A percentile compares a stretch with the other conserved stretches of the same genome.
These are phyloP conservation scores for Penicillium salamii DNA, from an alignment of 495 filamentous ascomycete genomes.

Conservation along the genomic window DNA sequence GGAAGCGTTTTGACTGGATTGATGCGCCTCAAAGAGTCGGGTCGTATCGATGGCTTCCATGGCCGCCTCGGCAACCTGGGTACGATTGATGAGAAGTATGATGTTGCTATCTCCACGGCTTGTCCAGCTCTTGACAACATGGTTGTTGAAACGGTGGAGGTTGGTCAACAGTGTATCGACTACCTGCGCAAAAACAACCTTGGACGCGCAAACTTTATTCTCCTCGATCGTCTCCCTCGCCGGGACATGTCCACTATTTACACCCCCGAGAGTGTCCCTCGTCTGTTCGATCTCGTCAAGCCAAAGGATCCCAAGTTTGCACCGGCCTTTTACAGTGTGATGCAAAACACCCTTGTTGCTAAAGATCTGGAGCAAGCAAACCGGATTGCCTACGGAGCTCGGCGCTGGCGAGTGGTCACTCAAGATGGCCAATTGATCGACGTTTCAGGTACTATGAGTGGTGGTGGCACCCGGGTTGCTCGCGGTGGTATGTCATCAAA, in stretches of 20 bases:
- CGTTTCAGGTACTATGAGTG: slow-evolving; percentile 96
- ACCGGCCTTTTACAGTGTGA: slow-evolving; percentile 91
- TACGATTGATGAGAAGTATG: slow-evolving; percentile 91
- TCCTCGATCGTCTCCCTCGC: slow-evolving; percentile 77
- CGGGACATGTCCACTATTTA: slow-evolving; percentile 73
- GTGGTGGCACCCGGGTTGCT: slow-evolving; percentile 85
- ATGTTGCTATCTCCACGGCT: slow-evolving; percentile 94
- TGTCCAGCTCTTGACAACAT: slow-evolving; percentile 90
- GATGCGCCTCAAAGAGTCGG: slow-evolving; percentile 93
- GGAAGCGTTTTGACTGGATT: slow-evolving; percentile 88
- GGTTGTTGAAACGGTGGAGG: slow-evolving; percentile 91
- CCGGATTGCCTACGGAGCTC: slow-evolving; percentile 89
- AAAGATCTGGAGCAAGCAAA: slow-evolving; percentile 92
- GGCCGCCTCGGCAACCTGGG: slow-evolving; percentile 93
- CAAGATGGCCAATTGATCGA: slow-evolving; percentile 94
- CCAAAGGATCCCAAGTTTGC: slow-evolving; percentile 81
- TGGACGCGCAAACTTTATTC: slow-evolving; percentile 95
- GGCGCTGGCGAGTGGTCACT: slow-evolving; percentile 92
- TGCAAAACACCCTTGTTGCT: slow-evolving; percentile 91
- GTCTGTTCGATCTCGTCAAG: slow-evolving; percentile 89
- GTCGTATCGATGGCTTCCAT: slow-evolving; percentile 94
- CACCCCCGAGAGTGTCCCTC: slow-evolving; percentile 88
- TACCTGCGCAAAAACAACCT: slow-evolving; percentile 96
- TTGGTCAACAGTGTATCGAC: slow-evolving; percentile 95
- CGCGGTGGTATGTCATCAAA: slow-evolving; percentile 95